Evolutionary conservation across 352 stramenopile species (phyloP).

Genomic region (Globisporangium orthogonon): DNA sequence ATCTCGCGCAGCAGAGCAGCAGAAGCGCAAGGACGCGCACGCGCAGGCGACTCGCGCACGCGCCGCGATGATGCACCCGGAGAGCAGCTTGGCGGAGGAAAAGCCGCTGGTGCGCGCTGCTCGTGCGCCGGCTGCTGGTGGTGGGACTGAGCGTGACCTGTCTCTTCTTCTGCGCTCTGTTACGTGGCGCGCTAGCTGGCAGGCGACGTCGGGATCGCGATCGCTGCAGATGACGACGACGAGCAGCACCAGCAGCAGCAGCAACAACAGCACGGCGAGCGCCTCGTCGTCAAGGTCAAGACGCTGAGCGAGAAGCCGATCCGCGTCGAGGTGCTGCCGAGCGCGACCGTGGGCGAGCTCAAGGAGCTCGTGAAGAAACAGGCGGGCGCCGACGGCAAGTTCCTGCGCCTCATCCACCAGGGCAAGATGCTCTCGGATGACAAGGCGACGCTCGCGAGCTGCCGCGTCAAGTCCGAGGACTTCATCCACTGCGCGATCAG

Average conservation of each 20-base stretch:
- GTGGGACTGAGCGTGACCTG: neutral
- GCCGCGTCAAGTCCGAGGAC: conserved; percentile 73
- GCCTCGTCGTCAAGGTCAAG: conserved; percentile 76
- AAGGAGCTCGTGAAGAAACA: conserved; percentile 78
- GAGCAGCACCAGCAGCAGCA: conserved; percentile 21
- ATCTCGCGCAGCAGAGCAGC: too few species aligned
- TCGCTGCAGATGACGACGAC: conserved; percentile 14
- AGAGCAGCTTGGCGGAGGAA: conserved; percentile 13
- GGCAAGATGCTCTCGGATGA: conserved; percentile 87
- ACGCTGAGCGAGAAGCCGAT: conserved; percentile 84
- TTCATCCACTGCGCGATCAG: conserved; percentile 87
- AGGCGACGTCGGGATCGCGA: conserved; percentile 48
- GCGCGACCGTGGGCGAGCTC: conserved; percentile 53
- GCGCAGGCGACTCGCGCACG: too few species aligned
- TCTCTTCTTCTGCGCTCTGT: neutral
- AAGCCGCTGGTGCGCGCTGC: conserved; percentile 9
- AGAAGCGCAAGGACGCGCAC: too few species aligned
- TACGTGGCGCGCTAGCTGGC: conserved; percentile 21
- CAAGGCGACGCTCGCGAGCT: conserved; percentile 60
- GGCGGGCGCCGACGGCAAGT: conserved; percentile 72
- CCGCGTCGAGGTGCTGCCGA: conserved; percentile 60
- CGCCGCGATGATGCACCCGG: conserved; percentile 12
- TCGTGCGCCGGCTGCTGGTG: too few species aligned
- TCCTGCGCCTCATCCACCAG: conserved; percentile 82
- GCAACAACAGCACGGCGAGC: conserved; percentile 13